Conservation (phyloP, 2,329 filamentous ascomycete genomes). For the Coniochaeta ligniaria region DNA sequence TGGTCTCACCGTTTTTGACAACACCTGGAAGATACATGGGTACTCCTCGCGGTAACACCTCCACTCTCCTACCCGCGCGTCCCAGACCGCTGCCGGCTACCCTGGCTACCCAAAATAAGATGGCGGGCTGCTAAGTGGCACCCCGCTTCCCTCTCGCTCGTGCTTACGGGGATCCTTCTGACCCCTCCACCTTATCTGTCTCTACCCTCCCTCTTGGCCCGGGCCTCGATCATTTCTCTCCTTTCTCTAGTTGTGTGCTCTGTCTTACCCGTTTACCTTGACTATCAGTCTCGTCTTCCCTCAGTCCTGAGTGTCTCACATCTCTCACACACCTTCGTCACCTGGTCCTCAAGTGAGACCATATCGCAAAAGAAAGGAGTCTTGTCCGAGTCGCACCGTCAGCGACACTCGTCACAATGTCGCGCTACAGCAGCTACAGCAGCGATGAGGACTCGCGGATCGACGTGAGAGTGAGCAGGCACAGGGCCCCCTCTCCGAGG, state of each 20-base stretch:
- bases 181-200: neutral
- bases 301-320: neutral
- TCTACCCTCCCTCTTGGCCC: neutral
- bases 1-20: slow-evolving; percentile 3
- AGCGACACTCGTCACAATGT: neutral
- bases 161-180: neutral
- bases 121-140: neutral
- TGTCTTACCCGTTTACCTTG: neutral
- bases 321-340: neutral
- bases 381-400: neutral
- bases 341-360: neutral
- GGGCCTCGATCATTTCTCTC: neutral
- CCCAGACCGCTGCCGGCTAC: neutral
- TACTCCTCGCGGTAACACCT: neutral
- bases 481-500: slow-evolving; percentile 25
- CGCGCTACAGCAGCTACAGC: slow-evolving; percentile 28
- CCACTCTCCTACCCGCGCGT: neutral
- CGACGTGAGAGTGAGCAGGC: slow-evolving; percentile 36
- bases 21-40: neutral
- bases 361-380: neutral
- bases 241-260: neutral
- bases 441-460: slow-evolving; percentile 45
- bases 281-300: neutral
- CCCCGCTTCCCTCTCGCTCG: neutral
- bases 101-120: neutral